Evolutionary conservation across 163 green algal genomes (phyloP), one percentile per base, ranked within the genome.

Genomic region (Scenedesmus sp.): DNA sequence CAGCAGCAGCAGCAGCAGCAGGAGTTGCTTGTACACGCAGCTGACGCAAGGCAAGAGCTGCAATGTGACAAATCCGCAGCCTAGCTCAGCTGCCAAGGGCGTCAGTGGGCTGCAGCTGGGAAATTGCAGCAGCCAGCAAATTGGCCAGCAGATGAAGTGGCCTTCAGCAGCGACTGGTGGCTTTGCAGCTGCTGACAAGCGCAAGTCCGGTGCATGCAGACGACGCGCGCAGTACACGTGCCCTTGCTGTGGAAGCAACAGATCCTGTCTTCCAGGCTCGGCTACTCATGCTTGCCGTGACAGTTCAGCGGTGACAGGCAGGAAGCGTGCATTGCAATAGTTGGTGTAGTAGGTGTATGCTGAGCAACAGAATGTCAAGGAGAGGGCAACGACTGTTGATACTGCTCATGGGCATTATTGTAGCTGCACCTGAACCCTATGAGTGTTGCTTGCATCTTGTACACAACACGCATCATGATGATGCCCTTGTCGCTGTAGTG

Each of bases 1-100:
- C 59, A 68, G 40, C 30, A 70, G 43, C 80, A 49, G 72, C 72
- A 81, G 72, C 72, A 80, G 70, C 59, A 72, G 59, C 65, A 76
- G 30, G 5, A 76, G 61, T 33, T 10, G 65, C 24, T 72, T 35
- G 22, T 5, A 40, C 4, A 18, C 30, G 9, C 30, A 76, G 65
- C 30, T 24, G 26, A 7, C 1, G 9, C 4, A 33, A 40, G 30
- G 4, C 65, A 40, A 7, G 30, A 3, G 65, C 65, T 76, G 65
- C 65, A 76, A 40, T 76, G 2, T 7, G 61, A 37, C 65, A 76
- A 30, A 2, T 37, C 4, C 1, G 30, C 65, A 40, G 65, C 65
- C 49, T 76, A 30, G 65, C 4, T 20, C 30, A 40, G 65, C 65
- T 40, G 65, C 4, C 2, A 3, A 33, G 20, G 30, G 65, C 7